Evolutionary conservation across 2,329 filamentous ascomycete genomes (phyloP).

Genomic region (Cytospora chrysosperma): DNA sequence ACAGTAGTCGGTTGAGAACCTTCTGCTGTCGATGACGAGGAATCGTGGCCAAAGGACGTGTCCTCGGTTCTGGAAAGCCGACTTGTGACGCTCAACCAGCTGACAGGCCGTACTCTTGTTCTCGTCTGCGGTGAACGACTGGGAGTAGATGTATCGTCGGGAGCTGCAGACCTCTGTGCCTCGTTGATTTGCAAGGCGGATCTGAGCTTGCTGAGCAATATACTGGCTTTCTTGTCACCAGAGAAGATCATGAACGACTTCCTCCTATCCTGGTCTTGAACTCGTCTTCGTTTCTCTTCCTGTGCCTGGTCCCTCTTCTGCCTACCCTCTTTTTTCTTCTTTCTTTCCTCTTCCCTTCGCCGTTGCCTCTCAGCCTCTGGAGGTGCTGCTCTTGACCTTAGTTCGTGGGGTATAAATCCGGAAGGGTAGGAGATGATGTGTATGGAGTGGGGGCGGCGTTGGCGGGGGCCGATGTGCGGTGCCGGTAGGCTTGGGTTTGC

Average conservation of each 20-base stretch:
- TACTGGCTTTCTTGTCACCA: conserved; percentile 35
- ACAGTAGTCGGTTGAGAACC: neutral
- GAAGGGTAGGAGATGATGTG: conserved; percentile 50
- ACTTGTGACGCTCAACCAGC: conserved; percentile 23
- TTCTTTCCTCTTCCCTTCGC: conserved; percentile 50
- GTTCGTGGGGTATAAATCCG: conserved; percentile 41
- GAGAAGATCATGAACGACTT: conserved; percentile 33
- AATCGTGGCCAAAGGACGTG: conserved; percentile 1
- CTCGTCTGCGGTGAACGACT: conserved; percentile 25
- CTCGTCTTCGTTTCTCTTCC: conserved; percentile 27
- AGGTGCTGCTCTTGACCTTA: conserved; percentile 35
- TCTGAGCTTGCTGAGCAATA: conserved; percentile 31
- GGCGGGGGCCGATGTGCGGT: conserved; percentile 49
- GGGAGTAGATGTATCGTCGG: conserved; percentile 20
- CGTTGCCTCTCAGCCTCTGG: conserved; percentile 34
- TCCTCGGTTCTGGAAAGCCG: conserved; percentile 19
- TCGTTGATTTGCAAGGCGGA: conserved; percentile 29
- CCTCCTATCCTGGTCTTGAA: conserved; percentile 30
- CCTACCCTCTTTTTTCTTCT: conserved; percentile 29
- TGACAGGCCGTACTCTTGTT: conserved; percentile 25
- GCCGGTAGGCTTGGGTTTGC: conserved; percentile 34
- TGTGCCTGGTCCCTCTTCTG: conserved; percentile 33
- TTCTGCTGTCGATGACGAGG: neutral
- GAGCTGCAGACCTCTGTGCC: conserved; percentile 11
- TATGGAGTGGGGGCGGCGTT: conserved; percentile 54